These are phyloP conservation scores for Phytophthora lateralis DNA, from an alignment of 352 stramenopile species.

Conservation along the genomic window DNA sequence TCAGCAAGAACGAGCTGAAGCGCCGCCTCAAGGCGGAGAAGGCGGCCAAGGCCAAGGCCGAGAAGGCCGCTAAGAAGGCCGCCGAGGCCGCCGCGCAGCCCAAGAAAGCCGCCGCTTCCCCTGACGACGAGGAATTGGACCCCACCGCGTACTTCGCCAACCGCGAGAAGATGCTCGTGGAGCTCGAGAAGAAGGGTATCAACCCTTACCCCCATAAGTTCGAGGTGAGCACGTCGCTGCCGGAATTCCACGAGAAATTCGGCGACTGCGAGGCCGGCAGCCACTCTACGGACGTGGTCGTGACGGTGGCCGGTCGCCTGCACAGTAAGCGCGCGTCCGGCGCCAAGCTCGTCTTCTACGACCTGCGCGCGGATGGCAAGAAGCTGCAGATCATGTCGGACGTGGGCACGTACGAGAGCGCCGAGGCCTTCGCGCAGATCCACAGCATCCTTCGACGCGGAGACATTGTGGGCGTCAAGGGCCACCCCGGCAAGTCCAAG, in stretches of 20 bases:
- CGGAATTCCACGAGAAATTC: conserved; percentile 95
- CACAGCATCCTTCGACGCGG: conserved; percentile 92
- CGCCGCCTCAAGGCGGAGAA: conserved; percentile 97
- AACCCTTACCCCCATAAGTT: conserved; percentile 99
- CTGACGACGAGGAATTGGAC: conserved; percentile 96
- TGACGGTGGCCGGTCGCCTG: conserved; percentile 95
- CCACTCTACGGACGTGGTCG: conserved; percentile 74
- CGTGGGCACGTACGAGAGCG: conserved; percentile 64
- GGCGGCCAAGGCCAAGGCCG: conserved; percentile 90
- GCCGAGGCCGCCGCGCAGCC: conserved; percentile 90
- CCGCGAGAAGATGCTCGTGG: conserved; percentile 88
- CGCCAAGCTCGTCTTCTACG: conserved; percentile 98
- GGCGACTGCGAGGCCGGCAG: conserved; percentile 76
- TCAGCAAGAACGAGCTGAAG: conserved; percentile 99
- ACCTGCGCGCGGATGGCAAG: conserved; percentile 93
- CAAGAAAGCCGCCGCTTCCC: conserved; percentile 70
- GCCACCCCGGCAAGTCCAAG: conserved; percentile 96
- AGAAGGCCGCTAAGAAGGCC: conserved; percentile 90
- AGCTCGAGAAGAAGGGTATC: conserved; percentile 91
- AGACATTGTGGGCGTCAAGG: conserved; percentile 96
- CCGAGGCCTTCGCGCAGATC: conserved; percentile 77
- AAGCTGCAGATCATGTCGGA: conserved; percentile 98
- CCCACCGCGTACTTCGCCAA: conserved; percentile 98
- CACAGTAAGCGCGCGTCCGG: conserved; percentile 95
- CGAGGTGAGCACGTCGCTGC: conserved; percentile 91